Conservation (phyloP, 495 filamentous ascomycete genomes). For the Podospora pseudoanserina region DNA sequence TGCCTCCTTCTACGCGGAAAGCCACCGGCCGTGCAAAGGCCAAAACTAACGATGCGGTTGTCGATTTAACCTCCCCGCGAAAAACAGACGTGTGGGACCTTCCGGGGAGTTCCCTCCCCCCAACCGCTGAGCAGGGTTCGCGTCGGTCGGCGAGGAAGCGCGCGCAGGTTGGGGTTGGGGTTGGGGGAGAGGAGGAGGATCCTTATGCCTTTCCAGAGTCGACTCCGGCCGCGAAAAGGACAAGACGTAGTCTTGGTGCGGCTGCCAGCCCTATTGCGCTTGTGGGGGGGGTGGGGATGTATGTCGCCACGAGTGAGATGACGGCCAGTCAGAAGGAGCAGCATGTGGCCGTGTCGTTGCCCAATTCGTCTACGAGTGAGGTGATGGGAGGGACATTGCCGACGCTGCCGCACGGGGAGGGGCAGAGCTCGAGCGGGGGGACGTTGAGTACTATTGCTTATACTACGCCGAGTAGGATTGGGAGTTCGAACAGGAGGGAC, state of each 20-base stretch:
- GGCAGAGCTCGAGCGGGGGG: conserved; percentile 27
- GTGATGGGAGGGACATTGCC: conserved; percentile 10
- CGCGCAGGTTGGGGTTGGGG: neutral
- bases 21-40: neutral
- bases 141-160: neutral
- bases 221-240: conserved; percentile 10
- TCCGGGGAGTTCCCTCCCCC: neutral
- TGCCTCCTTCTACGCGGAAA: neutral
- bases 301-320: conserved; percentile 27
- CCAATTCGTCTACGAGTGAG: conserved; percentile 12
- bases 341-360: conserved; percentile 22
- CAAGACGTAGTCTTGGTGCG: neutral
- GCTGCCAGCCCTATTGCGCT: neutral
- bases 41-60: neutral
- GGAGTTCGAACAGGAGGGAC: conserved; percentile 8
- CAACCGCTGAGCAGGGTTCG: neutral
- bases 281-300: conserved; percentile 21
- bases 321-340: conserved; percentile 32
- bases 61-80: neutral
- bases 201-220: conserved; percentile 24
- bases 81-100: neutral
- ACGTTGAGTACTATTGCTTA: conserved; percentile 26
- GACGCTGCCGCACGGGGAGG: conserved; percentile 5
- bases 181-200: conserved; percentile 4
- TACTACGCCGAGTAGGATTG: conserved; percentile 25